A percentile compares a stretch with the other conserved stretches of the same genome.
phyloP scores from a whole-genome alignment of 441 rosid species.

The Eutrema salsugineum region DNA sequence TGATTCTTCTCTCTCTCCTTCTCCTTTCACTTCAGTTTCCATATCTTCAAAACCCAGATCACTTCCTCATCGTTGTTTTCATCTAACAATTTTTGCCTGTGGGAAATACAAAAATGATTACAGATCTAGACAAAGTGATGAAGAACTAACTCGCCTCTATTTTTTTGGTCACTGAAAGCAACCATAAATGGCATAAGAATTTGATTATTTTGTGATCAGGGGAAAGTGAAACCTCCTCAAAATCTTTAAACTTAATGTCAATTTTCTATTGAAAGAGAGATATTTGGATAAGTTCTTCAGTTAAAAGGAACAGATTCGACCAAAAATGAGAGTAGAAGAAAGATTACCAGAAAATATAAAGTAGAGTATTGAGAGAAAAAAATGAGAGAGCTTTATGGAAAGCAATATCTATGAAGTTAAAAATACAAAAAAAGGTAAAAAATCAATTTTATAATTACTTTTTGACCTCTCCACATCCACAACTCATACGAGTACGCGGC shows the following conservation, averaged over 20 bases:
- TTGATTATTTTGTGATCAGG: constrained; percentile 1
- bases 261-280: neutral
- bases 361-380: no score
- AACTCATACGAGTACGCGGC: no score
- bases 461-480: no score
- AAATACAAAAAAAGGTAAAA: no score
- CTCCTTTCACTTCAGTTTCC: no score
- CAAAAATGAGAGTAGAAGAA: neutral
- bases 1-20: no score
- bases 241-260: neutral
- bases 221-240: constrained; percentile 14
- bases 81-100: constrained; percentile 1
- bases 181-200: neutral
- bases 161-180: neutral
- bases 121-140: neutral
- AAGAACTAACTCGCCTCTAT: neutral
- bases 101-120: neutral
- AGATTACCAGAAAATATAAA: neutral
- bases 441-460: no score
- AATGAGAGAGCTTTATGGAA: no score
- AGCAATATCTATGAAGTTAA: no score
- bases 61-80: neutral
- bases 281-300: neutral
- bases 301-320: neutral
- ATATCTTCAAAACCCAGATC: neutral